Evolutionary conservation across 2,329 filamentous ascomycete species (phyloP), one percentile per base, ranked within the genome.

Genomic region (Cordyceps farinosa): DNA sequence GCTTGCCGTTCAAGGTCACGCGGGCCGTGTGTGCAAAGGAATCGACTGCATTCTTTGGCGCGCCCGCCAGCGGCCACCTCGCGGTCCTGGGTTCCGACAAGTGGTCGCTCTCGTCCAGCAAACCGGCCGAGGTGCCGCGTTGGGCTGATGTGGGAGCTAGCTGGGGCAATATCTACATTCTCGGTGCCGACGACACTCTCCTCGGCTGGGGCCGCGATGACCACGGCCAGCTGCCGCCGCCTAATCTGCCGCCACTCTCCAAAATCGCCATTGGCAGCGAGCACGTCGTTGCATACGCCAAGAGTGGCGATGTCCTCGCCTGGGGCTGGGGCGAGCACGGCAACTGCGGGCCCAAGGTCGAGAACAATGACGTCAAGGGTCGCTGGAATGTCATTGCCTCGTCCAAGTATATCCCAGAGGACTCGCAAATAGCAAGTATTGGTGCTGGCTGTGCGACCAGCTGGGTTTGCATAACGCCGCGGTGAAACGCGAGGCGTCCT

Each of bases 271-370:
- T 90, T 52, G 95, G 95, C 0, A 97, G 94, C 71, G 95, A 98
- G 75, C 95, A 99, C 75, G 87, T 85, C n/a, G 76, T 98, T 66
- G 91, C 87, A 9, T 75, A 94, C 32, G 87, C 90, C 0, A 77
- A 77, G 10, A 79, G 83, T 27, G 86, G 86, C 1, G 84, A 88
- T 57, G 86, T 97, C 1, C 77, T 96, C 55, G 85, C 91, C 1
- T 98, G 94, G 92, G 95, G 95, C 27, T 99, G 95, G 95, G 93
- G 92, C 2, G 94, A 98, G 76, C 95, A 99, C 77, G 95, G 95
- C 1, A 99, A 99, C 73, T 99, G 95, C 74, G 95, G 95, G 3
- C 84, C 86, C 42, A 79, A 83, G 13, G 85, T 87, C 65, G 78
- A 82, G 22, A 78, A 83, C 65, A 87, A 86, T 56, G 85, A 90